phyloP scores from a whole-genome alignment of 768 basidiomycete genomes.

The Pilatotrama ljubarskyi region DNA sequence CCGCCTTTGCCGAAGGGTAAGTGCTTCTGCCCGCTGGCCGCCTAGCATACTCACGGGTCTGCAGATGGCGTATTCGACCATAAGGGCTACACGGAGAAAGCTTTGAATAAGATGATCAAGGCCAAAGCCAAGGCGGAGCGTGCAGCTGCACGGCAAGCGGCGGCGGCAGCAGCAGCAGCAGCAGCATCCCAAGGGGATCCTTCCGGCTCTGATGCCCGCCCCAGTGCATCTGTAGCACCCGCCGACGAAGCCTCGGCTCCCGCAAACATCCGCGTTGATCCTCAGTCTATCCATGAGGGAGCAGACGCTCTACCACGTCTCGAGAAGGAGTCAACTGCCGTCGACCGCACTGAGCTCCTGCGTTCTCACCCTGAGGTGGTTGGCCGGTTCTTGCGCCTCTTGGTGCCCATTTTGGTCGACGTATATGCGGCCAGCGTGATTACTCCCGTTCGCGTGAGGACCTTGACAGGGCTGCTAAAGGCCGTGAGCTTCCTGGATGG shows the following conservation, averaged over 20 bases:
- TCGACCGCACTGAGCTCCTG: slow-evolving; percentile 72
- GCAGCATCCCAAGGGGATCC: slow-evolving; percentile 28
- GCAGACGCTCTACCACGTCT: slow-evolving; percentile 18
- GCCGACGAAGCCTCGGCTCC: slow-evolving; percentile 11
- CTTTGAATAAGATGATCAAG: slow-evolving; percentile 72
- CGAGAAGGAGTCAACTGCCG: slow-evolving; percentile 37
- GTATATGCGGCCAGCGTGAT: slow-evolving; percentile 99
- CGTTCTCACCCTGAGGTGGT: slow-evolving; percentile 76
- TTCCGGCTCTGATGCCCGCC: background rate
- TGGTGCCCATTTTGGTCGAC: slow-evolving; percentile 93
- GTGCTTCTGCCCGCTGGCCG: slow-evolving; percentile 5
- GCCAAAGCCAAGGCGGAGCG: slow-evolving; percentile 83
- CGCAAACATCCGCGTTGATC: slow-evolving; percentile 10
- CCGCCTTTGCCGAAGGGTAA: slow-evolving; percentile 91
- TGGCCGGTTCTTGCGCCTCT: slow-evolving; percentile 80
- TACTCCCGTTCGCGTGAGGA: slow-evolving; percentile 83
- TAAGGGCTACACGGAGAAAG: slow-evolving; percentile 86
- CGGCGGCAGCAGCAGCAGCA: slow-evolving; percentile 26
- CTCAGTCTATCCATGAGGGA: slow-evolving; percentile 14
- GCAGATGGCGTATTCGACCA: slow-evolving; percentile 95
- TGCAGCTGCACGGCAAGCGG: slow-evolving; percentile 63
- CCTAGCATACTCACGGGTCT: background rate
- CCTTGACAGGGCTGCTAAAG: slow-evolving; percentile 84
- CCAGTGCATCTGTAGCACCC: slow-evolving; percentile 14
- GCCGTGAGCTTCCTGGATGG: slow-evolving; percentile 87